Evolutionary conservation across 2,329 filamentous ascomycete species (phyloP).

Genomic region (Xenoacremonium recifei): DNA sequence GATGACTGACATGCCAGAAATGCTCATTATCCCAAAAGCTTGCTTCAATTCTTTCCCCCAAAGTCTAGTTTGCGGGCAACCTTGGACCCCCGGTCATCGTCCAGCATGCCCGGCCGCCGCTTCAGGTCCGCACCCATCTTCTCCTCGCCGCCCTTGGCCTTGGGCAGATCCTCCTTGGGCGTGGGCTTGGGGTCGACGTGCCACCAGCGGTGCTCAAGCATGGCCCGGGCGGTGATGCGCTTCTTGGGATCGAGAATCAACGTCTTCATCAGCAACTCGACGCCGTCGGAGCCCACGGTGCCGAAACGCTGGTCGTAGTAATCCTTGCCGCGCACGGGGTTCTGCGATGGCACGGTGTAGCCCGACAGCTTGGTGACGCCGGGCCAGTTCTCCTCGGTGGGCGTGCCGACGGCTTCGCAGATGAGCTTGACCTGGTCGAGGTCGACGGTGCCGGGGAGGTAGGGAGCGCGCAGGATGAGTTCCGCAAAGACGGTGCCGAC

Average conservation of each 20-base stretch:
- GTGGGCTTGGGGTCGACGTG: constrained; percentile 79
- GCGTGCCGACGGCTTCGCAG: constrained; percentile 81
- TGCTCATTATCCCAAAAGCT: too few relatives aligned
- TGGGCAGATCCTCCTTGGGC: constrained; percentile 75
- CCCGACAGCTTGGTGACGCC: constrained; percentile 78
- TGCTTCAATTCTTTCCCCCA: constrained; percentile 43
- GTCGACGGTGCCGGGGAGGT: constrained; percentile 80
- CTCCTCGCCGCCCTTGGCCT: constrained; percentile 69
- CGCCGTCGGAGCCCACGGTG: constrained; percentile 76
- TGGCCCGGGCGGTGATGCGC: constrained; percentile 72
- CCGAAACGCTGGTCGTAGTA: constrained; percentile 77
- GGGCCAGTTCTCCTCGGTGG: constrained; percentile 93
- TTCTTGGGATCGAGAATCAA: constrained; percentile 83
- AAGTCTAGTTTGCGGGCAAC: constrained; percentile 84
- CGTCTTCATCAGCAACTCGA: constrained; percentile 85
- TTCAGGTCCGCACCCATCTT: constrained; percentile 83
- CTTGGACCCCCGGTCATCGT: constrained; percentile 67
- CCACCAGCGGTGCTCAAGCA: constrained; percentile 87
- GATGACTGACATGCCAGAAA: too few relatives aligned
- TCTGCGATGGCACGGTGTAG: constrained; percentile 70
- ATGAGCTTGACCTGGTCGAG: constrained; percentile 84
- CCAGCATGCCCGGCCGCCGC: constrained; percentile 65
- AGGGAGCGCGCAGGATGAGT: constrained; percentile 78
- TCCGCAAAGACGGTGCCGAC: constrained; percentile 93
- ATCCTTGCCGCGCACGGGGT: constrained; percentile 63